Evolutionary conservation across 768 basidiomycete genomes (phyloP).

Genomic region (Megacollybia marginata): DNA sequence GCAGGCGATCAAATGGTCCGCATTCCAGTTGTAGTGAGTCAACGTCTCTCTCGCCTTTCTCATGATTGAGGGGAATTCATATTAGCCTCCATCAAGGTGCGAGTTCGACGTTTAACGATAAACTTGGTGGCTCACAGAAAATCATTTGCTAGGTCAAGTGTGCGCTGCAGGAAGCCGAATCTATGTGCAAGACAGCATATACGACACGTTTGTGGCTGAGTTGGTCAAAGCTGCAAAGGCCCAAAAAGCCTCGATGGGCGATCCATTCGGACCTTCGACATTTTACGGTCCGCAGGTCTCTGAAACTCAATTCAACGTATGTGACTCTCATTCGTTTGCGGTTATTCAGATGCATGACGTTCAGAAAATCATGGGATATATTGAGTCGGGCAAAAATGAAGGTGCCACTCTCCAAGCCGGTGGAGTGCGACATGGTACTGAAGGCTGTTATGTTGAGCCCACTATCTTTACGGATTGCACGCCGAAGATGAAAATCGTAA

Average conservation of each 20-base stretch:
- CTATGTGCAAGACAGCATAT: constrained; percentile 72
- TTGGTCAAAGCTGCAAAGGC: constrained; percentile 47
- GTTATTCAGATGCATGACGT: neutral
- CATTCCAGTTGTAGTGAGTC: too few relatives aligned
- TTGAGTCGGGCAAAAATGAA: constrained; percentile 62
- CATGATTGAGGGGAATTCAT: too few relatives aligned
- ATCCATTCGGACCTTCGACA: constrained; percentile 49
- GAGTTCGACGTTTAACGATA: too few relatives aligned
- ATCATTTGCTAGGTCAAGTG: constrained; percentile 64
- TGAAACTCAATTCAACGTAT: constrained; percentile 55
- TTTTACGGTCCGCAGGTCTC: constrained; percentile 72
- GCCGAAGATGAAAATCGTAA: too few relatives aligned
- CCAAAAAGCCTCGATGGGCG: constrained; percentile 44
- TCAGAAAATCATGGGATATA: constrained; percentile 66
- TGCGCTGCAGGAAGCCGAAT: constrained; percentile 21
- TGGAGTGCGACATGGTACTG: constrained; percentile 45
- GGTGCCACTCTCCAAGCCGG: constrained; percentile 61
- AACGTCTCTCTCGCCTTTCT: too few relatives aligned
- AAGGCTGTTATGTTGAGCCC: constrained; percentile 66
- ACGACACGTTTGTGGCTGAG: constrained; percentile 63
- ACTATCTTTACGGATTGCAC: constrained; percentile 57
- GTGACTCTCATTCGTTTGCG: constrained; percentile 21
- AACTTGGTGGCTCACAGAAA: too few relatives aligned
- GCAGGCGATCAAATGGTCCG: constrained; percentile 58
- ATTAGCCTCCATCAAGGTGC: too few relatives aligned